Evolutionary conservation across 192 early-diverging fungal genomes (phyloP).

Genomic region (Powellomyces hirtus): DNA sequence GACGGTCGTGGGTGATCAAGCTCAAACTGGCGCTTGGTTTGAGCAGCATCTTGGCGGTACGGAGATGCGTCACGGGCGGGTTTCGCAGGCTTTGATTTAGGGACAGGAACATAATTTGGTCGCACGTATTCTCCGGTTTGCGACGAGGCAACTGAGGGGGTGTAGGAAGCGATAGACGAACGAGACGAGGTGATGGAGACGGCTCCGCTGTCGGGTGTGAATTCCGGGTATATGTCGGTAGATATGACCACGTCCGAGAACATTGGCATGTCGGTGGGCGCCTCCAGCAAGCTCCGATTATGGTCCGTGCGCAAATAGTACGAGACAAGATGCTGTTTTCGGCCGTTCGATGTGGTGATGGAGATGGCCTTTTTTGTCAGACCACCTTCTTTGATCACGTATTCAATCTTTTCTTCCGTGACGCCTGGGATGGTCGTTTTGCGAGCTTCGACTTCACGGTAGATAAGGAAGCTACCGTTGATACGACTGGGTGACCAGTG

Average conservation of each 20-base stretch:
- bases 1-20: constrained; percentile 11
- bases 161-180: background rate
- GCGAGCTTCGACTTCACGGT: constrained; percentile 78
- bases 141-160: background rate
- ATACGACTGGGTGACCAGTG: constrained; percentile 87
- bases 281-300: constrained; percentile 59
- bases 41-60: background rate
- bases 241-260: constrained; percentile 70
- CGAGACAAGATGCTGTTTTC: constrained; percentile 83
- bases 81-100: background rate
- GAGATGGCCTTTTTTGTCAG: constrained; percentile 87
- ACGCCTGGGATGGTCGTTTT: constrained; percentile 43
- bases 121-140: background rate
- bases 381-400: constrained; percentile 73
- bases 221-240: constrained; percentile 84
- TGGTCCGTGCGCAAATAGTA: constrained; percentile 87
- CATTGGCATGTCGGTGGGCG: constrained; percentile 64
- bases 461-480: constrained; percentile 83
- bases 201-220: constrained; percentile 33
- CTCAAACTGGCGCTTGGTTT: background rate
- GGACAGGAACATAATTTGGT: constrained; percentile 19
- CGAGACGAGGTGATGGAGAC: constrained; percentile 13
- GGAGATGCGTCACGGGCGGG: background rate
- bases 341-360: constrained; percentile 75
- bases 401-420: constrained; percentile 20